These are phyloP conservation scores for Pyrenophora tritici-repentis DNA, from an alignment of 2,329 filamentous ascomycete species.

Conservation along the genomic window DNA sequence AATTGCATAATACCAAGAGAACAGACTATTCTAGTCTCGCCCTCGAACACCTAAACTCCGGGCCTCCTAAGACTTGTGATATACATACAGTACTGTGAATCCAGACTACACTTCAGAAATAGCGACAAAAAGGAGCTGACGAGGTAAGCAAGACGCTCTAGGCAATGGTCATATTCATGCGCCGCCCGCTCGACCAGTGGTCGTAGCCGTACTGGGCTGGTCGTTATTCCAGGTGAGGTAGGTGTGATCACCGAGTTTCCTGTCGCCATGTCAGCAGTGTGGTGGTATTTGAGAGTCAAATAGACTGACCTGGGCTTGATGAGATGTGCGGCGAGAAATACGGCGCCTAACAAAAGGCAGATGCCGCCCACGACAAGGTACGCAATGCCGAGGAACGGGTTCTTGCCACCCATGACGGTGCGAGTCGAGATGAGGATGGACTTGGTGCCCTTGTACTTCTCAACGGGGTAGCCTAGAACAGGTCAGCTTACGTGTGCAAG, in stretches of 20 bases:
- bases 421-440: constrained; percentile 86
- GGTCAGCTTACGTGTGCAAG: constrained; percentile 26
- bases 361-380: constrained; percentile 93
- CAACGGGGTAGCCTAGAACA: constrained; percentile 75
- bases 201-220: constrained; percentile 61
- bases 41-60: constrained; percentile 39
- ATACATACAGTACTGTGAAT: constrained; percentile 34
- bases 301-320: constrained; percentile 78
- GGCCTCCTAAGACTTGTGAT: constrained; percentile 26
- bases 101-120: constrained; percentile 16
- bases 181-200: constrained; percentile 51
- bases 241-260: constrained; percentile 97
- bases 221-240: constrained; percentile 95
- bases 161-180: constrained; percentile 25
- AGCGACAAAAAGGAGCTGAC: constrained; percentile 14
- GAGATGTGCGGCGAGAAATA: constrained; percentile 90
- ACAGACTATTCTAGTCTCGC: constrained; percentile 32
- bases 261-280: constrained; percentile 45
- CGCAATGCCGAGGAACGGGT: constrained; percentile 93
- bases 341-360: constrained; percentile 82
- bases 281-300: neutral
- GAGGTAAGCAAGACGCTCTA: constrained; percentile 18
- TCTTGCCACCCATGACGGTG: constrained; percentile 92
- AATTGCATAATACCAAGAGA: constrained; percentile 5
- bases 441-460: constrained; percentile 82